A percentile compares a stretch with the other conserved stretches of the same genome.
These are phyloP conservation scores for Lolium rigidum DNA, from an alignment of 176 grass and related monocot species.

Conservation along the genomic window DNA sequence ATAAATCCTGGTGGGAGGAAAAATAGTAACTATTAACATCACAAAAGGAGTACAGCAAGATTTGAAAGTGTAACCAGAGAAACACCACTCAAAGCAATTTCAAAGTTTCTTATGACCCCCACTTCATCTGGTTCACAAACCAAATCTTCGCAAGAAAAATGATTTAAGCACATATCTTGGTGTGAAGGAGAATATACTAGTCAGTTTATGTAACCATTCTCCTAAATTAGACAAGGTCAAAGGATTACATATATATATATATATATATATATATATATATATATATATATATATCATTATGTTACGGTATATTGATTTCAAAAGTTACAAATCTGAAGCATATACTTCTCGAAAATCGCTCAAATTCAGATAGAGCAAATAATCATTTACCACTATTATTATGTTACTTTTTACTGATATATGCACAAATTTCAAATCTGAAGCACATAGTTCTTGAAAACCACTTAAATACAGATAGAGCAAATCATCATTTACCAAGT, in stretches of 20 bases:
- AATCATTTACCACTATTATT: neutral
- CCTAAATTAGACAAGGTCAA: neutral
- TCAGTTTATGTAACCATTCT: conserved; percentile 1
- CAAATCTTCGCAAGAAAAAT: neutral
- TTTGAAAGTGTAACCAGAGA: neutral
- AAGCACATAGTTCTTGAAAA: conserved; percentile 12
- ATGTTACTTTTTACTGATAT: neutral
- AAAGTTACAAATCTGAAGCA: conserved; percentile 3
- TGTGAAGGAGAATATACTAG: neutral
- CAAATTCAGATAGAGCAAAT: conserved; percentile 26
- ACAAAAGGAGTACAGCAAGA: conserved; percentile 24
- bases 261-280: neutral
- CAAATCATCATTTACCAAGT: neutral
- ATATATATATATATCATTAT: neutral
- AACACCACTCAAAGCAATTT: conserved; percentile 26
- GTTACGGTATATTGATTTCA: neutral
- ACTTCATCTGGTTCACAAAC: conserved; percentile 16
- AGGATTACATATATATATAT: neutral
- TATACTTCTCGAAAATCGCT: conserved; percentile 4
- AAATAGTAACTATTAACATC: conserved; percentile 36
- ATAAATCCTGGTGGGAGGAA: conserved; percentile 74
- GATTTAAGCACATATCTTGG: neutral
- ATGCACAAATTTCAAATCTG: conserved; percentile 6
- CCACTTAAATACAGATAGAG: neutral
- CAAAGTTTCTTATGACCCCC: conserved; percentile 16